Conservation (phyloP, 139 green algal genomes). For the Tetradesmus lagerheimii region DNA sequence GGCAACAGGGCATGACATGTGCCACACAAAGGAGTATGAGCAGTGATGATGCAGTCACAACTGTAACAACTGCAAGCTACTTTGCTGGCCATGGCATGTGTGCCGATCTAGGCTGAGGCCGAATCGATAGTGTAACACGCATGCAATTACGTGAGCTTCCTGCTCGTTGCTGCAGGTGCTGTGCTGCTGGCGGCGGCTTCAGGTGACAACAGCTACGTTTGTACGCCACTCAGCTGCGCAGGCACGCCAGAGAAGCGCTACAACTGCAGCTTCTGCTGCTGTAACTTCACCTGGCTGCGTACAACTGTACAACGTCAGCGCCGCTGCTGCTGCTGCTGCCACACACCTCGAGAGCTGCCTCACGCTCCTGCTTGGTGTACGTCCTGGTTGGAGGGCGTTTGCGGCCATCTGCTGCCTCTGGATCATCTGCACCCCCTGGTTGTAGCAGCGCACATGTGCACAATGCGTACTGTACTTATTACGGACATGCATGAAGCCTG, state of each 20-base stretch:
- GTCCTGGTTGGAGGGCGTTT: background rate
- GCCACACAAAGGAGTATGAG: background rate
- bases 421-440: background rate
- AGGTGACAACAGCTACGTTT: too few species aligned
- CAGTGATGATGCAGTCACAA: background rate
- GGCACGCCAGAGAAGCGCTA: background rate
- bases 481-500: background rate
- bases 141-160: too few species aligned
- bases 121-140: too few species aligned
- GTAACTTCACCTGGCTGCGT: background rate
- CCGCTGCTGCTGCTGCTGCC: background rate
- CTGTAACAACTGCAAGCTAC: too few species aligned
- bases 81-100: too few species aligned
- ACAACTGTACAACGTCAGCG: too few species aligned
- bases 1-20: background rate
- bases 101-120: too few species aligned
- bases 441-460: background rate
- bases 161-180: too few species aligned
- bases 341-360: background rate
- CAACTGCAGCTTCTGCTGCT: too few species aligned
- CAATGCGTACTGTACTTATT: too few species aligned
- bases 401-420: background rate
- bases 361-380: constrained; percentile 23
- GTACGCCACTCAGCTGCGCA: background rate
- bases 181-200: too few species aligned